Percentiles rank a stretch among this genome's conserved stretches.
phyloP scores from a whole-genome alignment of 1,139 yeast species.

The Suhomyces bolitotheri region DNA sequence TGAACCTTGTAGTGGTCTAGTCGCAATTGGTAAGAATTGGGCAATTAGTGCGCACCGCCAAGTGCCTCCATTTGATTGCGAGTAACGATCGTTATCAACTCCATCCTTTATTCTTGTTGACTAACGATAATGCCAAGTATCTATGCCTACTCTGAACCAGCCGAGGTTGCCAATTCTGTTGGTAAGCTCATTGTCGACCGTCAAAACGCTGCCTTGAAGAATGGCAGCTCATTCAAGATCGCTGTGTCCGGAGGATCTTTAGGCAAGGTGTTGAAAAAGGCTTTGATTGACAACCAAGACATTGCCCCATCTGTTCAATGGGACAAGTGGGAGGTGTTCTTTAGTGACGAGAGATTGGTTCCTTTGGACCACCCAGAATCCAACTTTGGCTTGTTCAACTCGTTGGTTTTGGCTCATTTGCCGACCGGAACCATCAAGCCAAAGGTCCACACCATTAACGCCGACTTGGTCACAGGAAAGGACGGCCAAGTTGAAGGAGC shows the following conservation, averaged over 20 bases:
- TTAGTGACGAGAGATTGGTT: constrained; percentile 95
- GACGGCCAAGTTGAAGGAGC: constrained; percentile 45
- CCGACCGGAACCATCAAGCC: constrained; percentile 36
- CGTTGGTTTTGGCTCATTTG: constrained; percentile 52
- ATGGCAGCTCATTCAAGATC: constrained; percentile 53
- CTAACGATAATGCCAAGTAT: constrained; percentile 49
- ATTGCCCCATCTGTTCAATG: constrained; percentile 52
- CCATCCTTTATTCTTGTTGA: background rate
- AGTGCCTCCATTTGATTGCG: constrained; percentile 1
- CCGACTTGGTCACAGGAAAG: constrained; percentile 43
- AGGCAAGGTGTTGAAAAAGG: constrained; percentile 71
- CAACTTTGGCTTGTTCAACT: constrained; percentile 63
- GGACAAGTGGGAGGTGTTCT: constrained; percentile 89
- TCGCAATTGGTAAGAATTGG: no score
- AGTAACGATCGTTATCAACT: background rate
- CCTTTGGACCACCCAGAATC: constrained; percentile 79
- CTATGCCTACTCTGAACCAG: constrained; percentile 54
- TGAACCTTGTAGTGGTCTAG: no score
- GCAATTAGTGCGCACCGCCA: no score
- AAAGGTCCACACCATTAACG: constrained; percentile 52
- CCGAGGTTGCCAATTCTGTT: constrained; percentile 58
- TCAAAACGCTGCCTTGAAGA: constrained; percentile 54
- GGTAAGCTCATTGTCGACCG: constrained; percentile 54
- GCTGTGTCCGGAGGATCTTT: constrained; percentile 93
- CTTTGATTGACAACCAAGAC: constrained; percentile 60